Evolutionary conservation across 2,329 filamentous ascomycete genomes (phyloP), one percentile per base, ranked within the genome.

Genomic region (Xylariaceae sp.): DNA sequence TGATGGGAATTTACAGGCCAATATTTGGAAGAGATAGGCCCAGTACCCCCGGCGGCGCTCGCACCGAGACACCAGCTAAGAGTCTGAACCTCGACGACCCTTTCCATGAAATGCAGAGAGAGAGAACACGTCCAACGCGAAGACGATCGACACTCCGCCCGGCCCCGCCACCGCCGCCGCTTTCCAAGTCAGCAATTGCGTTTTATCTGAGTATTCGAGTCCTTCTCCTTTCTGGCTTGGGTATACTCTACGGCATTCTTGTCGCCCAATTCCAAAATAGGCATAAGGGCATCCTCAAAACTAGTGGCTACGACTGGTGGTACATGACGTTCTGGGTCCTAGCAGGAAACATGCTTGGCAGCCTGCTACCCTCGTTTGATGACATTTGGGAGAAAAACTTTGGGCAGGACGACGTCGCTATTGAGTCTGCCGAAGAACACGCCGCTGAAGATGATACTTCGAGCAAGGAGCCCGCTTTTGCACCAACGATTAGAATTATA

Each of bases 1-100:
- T 99, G 4, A 90, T 89, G 65, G 93, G 95, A 52, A 99, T 99
- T 67, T 99, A 96, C 78, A 87, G 87, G 10, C 86, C 86, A 6
- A 84, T 82, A 29, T 82, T 83, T 55, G 78, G 82, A 44, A 73
- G 74, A 61, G 75, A 81, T 63, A 73, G 78, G 59, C 73, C 80
- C 2, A 78, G 81, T 52, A 92, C 89, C 10, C 91, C 91, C 2
- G 95, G 89, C 88, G 90, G 89, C 20, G 89, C 87, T 0, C 91
- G 90, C 37, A 84, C 89, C 29, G 84, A 90, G 69, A 90, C 89
- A 0, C 90, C 90, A 21, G 72, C 74, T 40, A 75, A 71, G 61
- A 71, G 75, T 59, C 72, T 74, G 59, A 73, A 74, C 21, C 73
- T 74, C 9, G 65, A 70, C 54, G 62, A 68, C 44, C 57, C 63